These are phyloP conservation scores for Rhodamnia argentea DNA, from an alignment of 345 rosid genomes.

Conservation along the genomic window DNA sequence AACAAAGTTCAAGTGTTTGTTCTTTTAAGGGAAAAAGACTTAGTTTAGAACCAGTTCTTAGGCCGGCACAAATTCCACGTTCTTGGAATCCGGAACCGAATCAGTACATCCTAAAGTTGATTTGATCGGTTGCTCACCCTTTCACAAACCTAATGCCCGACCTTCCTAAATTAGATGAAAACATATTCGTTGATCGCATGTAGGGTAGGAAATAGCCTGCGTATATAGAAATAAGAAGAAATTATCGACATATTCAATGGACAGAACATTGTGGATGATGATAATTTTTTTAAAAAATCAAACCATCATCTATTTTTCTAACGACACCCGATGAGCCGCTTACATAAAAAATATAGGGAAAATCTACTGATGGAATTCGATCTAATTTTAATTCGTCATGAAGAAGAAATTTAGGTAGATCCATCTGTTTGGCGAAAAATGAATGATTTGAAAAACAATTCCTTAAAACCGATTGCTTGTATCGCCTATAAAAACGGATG, in stretches of 20 bases:
- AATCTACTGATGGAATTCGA: not conserved
- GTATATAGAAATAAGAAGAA: not conserved
- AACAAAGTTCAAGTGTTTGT: not conserved
- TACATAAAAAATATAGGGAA: not conserved
- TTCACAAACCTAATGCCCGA: not conserved
- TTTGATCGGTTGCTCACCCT: not conserved
- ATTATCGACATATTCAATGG: not conserved
- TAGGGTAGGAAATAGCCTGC: not conserved
- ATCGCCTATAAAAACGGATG: not conserved
- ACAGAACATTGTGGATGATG: not conserved
- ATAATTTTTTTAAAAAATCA: not conserved
- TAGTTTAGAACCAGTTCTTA: not conserved
- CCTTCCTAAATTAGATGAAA: not conserved
- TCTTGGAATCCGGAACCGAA: not conserved
- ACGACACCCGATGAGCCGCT: not conserved
- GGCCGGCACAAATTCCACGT: not conserved
- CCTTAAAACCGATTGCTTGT: not conserved
- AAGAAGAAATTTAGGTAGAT: not conserved
- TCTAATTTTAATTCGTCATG: not conserved
- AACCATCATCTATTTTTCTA: not conserved
- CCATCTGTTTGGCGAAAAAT: not conserved
- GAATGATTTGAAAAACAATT: not conserved
- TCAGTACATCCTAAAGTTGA: not conserved
- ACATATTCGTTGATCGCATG: not conserved
- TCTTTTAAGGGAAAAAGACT: not conserved